Evolutionary conservation across 768 basidiomycete genomes (phyloP), one percentile per base, ranked within the genome.

Genomic region (Wakefieldia striispora): DNA sequence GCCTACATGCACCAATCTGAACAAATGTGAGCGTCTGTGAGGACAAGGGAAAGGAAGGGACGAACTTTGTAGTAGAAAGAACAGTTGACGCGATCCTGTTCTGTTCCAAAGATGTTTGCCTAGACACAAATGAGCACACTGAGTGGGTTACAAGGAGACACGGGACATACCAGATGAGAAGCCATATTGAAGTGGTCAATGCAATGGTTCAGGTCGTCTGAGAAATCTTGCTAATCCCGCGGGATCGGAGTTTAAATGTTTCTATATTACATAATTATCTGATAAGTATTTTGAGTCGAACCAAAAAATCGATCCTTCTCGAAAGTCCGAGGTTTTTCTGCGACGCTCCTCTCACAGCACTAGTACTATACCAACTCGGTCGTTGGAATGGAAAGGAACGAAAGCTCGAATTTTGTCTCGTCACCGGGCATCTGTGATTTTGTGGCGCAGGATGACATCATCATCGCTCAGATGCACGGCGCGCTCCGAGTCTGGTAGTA

Each of bases 1-100:
- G 97, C 46, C 97, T 80, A 72, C 97, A 99, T 40, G 97, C 97
- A 50, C 97, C 97, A 74, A 99, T 99, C 89, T 95, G 50, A 33
- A 43, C 43, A 52, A 50, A 20, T 4, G 41, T 54, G 7, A 60
- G 42, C 14, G 12, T 14, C 42, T 21, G 49, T n/a, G 45, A 47
- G 38, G 16, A 42, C 40, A 16, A 9, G 17, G 3, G 2, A 11
- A 23, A 26, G n/a, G 37, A 49, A 34, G 36, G 16, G 34, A 68
- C 80, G 29, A 54, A 89, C 89, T 75, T 95, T 95, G 76, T 95
- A 94, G 73, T 97, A 98, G 75, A 99, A 98, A 1, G 95, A 97
- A 66, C 95, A 99, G 67, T 99, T 99, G 55, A 99, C 95, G 60
- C 95, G 86, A 66, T 91, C 89, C 69, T 91, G 90, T 70, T 92